Base-by-base conservation (phyloP, 1,284 basidiomycete genomes). In the Ustilago hordei region DNA sequence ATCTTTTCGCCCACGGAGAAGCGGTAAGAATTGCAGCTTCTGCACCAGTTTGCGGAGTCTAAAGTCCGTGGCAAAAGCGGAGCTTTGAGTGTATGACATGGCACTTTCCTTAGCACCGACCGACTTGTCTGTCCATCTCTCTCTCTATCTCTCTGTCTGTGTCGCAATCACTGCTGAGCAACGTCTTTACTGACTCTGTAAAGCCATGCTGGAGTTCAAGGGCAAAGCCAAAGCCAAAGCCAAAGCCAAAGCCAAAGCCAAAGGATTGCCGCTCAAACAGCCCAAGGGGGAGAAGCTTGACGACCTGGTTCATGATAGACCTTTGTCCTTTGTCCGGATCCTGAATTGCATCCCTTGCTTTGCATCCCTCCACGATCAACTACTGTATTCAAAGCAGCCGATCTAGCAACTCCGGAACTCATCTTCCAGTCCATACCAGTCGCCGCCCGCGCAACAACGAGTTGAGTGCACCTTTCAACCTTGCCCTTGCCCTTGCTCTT, bases 21-120 rank as follows among this genome's bases (percentile, higher is more conserved):
- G 48, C 47, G 47, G 52, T 28, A 39, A 41, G 32, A 11, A 23
- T 39, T 53, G 8, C 13, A 23, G 35, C 61, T 43, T n/a, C 15
- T 34, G 4, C 2, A 13, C 13, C 48, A 15, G 43, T 39, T 11
- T 31, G 39, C 52, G 41, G 43, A 60, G 23, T 32, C 64, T 66
- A 66, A 66, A 66, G 64, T 66, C 64, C 64, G 64, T 60, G 64
- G 57, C 64, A 38, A 54, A 39, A 28, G 23, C 23, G 23, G 23
- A 28, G 23, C 23, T 28, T 28, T 28, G 23, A 28, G 23, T 23
- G 47, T 19, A n/a, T 45, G 43, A 45, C 43, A 54, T 54, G 2
- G 34, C 52, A 54, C 48, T 32, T 32, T 23, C 35, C 34, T 34
- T 36, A 54, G 34, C 32, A 19, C 17, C 52, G 52, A 36, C 52